phyloP scores from a whole-genome alignment of 116 monocot species.

The Iris pallida region DNA sequence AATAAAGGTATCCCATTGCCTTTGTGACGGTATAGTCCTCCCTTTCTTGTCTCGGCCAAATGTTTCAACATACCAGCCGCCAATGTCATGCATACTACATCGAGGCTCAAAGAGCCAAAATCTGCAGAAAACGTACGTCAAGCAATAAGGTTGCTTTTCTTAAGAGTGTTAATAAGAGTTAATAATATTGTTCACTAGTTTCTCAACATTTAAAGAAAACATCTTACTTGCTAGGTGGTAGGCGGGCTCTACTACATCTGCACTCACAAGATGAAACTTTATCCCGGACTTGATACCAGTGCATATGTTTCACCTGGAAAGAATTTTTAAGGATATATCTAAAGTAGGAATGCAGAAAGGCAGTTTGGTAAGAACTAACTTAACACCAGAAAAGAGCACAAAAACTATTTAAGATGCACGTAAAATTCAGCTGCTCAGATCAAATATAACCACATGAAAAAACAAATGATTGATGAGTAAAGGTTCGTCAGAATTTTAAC shows the following conservation, averaged over 20 bases:
- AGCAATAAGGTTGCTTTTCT: neutral
- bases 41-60: slow-evolving; percentile 81
- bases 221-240: slow-evolving; percentile 86
- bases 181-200: slow-evolving; percentile 2
- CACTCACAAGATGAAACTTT: slow-evolving; percentile 81
- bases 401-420: no score
- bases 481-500: no score
- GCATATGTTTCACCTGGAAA: slow-evolving; percentile 92
- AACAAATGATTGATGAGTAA: no score
- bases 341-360: neutral
- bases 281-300: slow-evolving; percentile 72
- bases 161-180: neutral
- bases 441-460: no score
- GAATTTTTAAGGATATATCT: neutral
- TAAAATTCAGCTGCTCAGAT: no score
- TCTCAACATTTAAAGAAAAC: slow-evolving; percentile 11
- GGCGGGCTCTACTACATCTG: slow-evolving; percentile 75
- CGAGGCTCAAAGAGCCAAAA: slow-evolving; percentile 98
- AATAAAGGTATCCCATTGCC: slow-evolving; percentile 61
- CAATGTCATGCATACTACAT: slow-evolving; percentile 80
- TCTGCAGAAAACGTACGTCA: slow-evolving; percentile 27
- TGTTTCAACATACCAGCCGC: slow-evolving; percentile 99
- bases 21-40: slow-evolving; percentile 55
- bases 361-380: no score
- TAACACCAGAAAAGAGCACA: no score